Evolutionary conservation across 805 yeast species (phyloP).

Genomic region (Myxozyma monticola): DNA sequence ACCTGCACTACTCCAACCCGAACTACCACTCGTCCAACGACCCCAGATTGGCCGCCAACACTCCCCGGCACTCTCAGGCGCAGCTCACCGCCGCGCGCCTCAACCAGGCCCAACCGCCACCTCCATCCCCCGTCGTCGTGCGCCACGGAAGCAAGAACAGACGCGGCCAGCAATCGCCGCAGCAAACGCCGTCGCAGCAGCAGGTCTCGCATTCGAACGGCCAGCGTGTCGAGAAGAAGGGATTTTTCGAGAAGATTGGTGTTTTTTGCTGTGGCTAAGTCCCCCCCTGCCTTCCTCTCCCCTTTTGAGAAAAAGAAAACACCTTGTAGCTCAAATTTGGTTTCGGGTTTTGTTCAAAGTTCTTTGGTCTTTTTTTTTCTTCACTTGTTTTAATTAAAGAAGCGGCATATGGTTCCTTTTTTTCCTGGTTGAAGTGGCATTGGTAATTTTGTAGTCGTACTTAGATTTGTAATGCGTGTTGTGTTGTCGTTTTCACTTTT

Average conservation of each 20-base stretch:
- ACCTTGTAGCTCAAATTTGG: too few species aligned
- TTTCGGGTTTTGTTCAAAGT: too few species aligned
- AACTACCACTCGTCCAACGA: slow-evolving; percentile 31
- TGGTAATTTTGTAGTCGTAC: too few species aligned
- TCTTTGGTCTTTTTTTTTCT: too few species aligned
- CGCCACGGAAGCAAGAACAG: slow-evolving; percentile 40
- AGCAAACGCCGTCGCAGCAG: slow-evolving; percentile 26
- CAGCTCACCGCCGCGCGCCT: slow-evolving; percentile 40
- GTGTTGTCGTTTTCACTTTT: too few species aligned
- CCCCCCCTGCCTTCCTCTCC: neutral
- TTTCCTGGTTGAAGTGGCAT: too few species aligned
- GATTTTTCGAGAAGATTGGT: slow-evolving; percentile 37
- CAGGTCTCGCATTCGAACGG: slow-evolving; percentile 14
- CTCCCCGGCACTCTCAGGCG: slow-evolving; percentile 33
- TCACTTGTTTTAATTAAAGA: too few species aligned
- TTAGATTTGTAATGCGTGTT: too few species aligned
- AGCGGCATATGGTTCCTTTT: too few species aligned
- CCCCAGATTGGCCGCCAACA: slow-evolving; percentile 27
- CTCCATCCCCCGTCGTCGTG: slow-evolving; percentile 40
- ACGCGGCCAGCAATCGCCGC: slow-evolving; percentile 32
- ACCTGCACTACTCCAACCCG: slow-evolving; percentile 26
- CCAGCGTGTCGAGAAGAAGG: slow-evolving; percentile 33
- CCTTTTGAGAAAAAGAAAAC: too few species aligned
- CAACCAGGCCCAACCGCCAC: slow-evolving; percentile 46
- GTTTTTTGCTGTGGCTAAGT: slow-evolving; percentile 40